Evolutionary conservation across 345 rosid species (phyloP), one percentile per base, ranked within the genome.

Genomic region (Hibiscus syriacus): DNA sequence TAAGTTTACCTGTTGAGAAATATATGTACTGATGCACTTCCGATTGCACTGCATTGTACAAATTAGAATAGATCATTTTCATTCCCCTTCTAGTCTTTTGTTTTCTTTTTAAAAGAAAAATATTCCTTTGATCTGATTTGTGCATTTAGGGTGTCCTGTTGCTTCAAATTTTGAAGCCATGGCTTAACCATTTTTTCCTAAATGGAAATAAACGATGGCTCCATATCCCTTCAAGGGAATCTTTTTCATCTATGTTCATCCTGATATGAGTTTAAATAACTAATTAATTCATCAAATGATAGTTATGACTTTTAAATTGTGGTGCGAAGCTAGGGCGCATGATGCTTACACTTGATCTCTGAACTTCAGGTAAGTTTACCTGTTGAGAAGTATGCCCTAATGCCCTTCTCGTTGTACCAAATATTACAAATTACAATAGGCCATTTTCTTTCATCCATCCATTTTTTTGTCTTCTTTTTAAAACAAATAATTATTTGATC

Each of bases 301-400:
- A 3, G 10, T 26, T 52, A 20, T 52, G 4, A 3, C n/a, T 32
- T 3, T 32, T 6, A 34, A 29, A 29, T 29, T 6, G 39, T 7
- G 22, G 61, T 56, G 61, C 61, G 29, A 56, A 56, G 81, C 66
- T 65, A 34, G 80, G 55, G 87, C 85, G 80, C 6, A 76, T 83
- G 88, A 83, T 83, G 85, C 32, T 61, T 20, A 86, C 90, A 84
- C 90, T 84, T 86, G 90, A 83, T 86, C 85, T 76, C 90, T 86
- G 85, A 82, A 82, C 78, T 76, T 81, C 85, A 83, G 88, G 86
- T 82, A 82, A 80, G 84, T 80, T 77, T 70, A 71, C 61, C 64
- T 85, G 90, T 83, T 54, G 85, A 83, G 17, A 77, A 76, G 39
- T 59, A 67, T 38, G 30, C 14, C 68, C 88, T 78, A 84, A 83